A percentile compares a stretch with the other conserved stretches of the same genome.
Evolutionary conservation across 78 protist genomes (phyloP).

Genomic region (Trichosphaerium sp.): DNA sequence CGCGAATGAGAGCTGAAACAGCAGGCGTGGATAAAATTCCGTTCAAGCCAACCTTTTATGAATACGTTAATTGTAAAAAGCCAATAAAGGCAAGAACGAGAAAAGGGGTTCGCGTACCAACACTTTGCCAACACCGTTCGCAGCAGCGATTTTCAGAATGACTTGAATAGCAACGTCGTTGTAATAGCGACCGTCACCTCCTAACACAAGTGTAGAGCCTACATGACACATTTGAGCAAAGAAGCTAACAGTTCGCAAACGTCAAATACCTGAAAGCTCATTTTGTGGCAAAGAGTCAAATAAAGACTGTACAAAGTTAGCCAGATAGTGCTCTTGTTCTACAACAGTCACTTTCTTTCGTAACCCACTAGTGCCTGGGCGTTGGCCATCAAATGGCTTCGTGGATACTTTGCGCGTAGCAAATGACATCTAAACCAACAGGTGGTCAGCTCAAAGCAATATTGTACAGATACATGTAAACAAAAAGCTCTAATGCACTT

Average conservation of each 20-base stretch:
- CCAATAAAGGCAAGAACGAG: not conserved
- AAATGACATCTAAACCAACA: no score
- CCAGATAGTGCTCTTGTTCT: conserved; percentile 49
- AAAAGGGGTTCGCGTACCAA: not conserved
- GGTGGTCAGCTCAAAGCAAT: no score
- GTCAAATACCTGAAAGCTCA: not conserved
- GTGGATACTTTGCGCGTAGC: conserved; percentile 32
- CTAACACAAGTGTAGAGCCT: conserved; percentile 73
- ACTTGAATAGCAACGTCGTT: conserved; percentile 63
- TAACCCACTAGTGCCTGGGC: conserved; percentile 88
- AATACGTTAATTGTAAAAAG: not conserved
- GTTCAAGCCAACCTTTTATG: conserved; percentile 61
- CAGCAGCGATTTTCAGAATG: conserved; percentile 80
- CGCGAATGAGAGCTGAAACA: conserved; percentile 72
- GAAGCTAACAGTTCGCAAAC: not conserved
- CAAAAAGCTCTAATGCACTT: no score
- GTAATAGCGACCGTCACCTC: conserved; percentile 93
- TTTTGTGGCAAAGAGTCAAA: conserved; percentile 24
- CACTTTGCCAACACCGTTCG: conserved; percentile 64
- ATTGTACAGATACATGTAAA: no score
- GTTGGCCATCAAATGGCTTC: conserved; percentile 69
- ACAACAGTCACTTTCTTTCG: conserved; percentile 72
- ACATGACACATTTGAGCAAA: not conserved
- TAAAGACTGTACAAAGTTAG: conserved; percentile 80
- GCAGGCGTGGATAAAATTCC: conserved; percentile 94